These are phyloP conservation scores for Penicillium sp. DNA, from an alignment of 2,329 filamentous ascomycete species.

Conservation along the genomic window DNA sequence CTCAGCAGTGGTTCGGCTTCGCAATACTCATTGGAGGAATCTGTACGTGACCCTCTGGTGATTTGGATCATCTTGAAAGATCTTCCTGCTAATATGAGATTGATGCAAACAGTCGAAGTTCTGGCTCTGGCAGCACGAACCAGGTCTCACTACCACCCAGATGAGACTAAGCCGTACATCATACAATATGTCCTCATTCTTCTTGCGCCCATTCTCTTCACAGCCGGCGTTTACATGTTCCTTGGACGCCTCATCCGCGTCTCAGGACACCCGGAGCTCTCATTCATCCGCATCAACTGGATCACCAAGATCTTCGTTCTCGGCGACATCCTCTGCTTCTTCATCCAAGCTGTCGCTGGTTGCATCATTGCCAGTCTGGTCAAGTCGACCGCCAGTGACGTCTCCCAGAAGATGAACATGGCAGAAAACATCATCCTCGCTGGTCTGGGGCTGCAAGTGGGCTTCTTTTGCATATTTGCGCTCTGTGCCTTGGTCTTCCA, in stretches of 20 bases:
- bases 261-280: constrained; percentile 7
- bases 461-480: constrained; percentile 9
- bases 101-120: constrained; percentile 4
- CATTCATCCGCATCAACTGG: constrained; percentile 10
- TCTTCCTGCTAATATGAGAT: not conserved
- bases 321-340: constrained; percentile 12
- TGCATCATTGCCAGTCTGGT: constrained; percentile 4
- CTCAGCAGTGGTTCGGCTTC: constrained; percentile 9
- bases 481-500: constrained; percentile 8
- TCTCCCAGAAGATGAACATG: not conserved
- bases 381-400: not conserved
- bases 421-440: constrained; percentile 3
- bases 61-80: not conserved
- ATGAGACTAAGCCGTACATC: constrained; percentile 1
- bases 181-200: constrained; percentile 20
- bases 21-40: constrained; percentile 5
- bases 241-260: constrained; percentile 34
- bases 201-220: constrained; percentile 36
- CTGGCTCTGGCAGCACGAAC: constrained; percentile 3
- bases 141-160: constrained; percentile 1
- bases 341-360: constrained; percentile 8
- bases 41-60: constrained; percentile 6
- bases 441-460: constrained; percentile 10
- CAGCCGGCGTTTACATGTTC: constrained; percentile 33
- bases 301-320: constrained; percentile 8